phyloP scores from a whole-genome alignment of 306 rosid genomes.

The Neltuma alba region DNA sequence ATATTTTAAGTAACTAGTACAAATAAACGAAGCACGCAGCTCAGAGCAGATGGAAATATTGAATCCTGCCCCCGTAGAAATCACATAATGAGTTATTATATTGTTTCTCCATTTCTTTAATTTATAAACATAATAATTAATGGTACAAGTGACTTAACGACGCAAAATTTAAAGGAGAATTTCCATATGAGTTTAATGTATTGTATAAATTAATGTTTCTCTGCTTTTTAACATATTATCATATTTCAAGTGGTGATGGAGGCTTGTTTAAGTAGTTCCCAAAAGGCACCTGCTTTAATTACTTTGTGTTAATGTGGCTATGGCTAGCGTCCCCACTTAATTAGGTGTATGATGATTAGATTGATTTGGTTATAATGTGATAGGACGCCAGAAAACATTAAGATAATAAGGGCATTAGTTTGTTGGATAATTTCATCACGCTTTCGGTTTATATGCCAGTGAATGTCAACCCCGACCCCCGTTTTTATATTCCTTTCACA shows the following conservation, averaged over 20 bases:
- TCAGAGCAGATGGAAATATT: no score
- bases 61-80: no score
- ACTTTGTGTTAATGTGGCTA: constrained; percentile 15
- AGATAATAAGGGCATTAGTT: constrained; percentile 34
- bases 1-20: no score
- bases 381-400: constrained; percentile 33
- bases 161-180: background rate
- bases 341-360: constrained; percentile 54
- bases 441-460: constrained; percentile 47
- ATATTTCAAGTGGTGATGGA: constrained; percentile 44
- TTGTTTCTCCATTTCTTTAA: no score
- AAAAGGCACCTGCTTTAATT: constrained; percentile 40
- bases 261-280: constrained; percentile 45
- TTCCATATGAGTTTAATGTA: no score
- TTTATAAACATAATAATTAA: no score
- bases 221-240: background rate
- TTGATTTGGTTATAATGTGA: constrained; percentile 37
- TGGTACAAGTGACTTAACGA: no score
- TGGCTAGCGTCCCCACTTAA: constrained; percentile 55
- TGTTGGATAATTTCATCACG: constrained; percentile 42
- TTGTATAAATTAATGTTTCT: background rate
- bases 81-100: no score
- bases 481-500: constrained; percentile 28
- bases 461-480: constrained; percentile 53
- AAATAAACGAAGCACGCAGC: no score